phyloP scores from a whole-genome alignment of 352 stramenopile species.

The Elongisporangium senticosum region DNA sequence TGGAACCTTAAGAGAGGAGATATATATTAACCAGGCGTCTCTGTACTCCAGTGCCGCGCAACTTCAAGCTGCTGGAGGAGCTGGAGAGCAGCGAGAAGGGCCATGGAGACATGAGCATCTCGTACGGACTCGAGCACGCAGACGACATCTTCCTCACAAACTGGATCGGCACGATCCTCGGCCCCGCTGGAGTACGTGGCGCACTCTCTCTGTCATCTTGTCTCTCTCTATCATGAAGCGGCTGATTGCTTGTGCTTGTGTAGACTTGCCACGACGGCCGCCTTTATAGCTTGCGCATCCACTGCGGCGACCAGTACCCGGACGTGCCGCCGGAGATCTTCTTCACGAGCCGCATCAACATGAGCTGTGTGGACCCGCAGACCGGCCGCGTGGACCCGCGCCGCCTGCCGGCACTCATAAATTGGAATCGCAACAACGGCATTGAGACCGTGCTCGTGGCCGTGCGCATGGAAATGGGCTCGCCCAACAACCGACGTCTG shows the following conservation, averaged over 20 bases:
- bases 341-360: slow-evolving; percentile 98
- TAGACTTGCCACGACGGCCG: slow-evolving; percentile 94
- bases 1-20: neutral
- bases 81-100: slow-evolving; percentile 91
- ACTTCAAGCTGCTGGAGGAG: slow-evolving; percentile 94
- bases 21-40: neutral
- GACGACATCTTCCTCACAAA: slow-evolving; percentile 98
- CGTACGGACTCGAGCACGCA: slow-evolving; percentile 92
- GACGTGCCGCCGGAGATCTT: slow-evolving; percentile 89
- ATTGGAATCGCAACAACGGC: slow-evolving; percentile 85
- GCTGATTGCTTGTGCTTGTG: neutral
- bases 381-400: slow-evolving; percentile 76
- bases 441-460: slow-evolving; percentile 89
- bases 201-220: slow-evolving; percentile 3
- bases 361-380: slow-evolving; percentile 93
- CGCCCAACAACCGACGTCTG: slow-evolving; percentile 83
- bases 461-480: slow-evolving; percentile 88
- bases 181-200: slow-evolving; percentile 88
- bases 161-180: slow-evolving; percentile 98
- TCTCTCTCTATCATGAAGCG: neutral
- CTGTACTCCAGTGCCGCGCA: slow-evolving; percentile 68
- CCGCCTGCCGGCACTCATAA: slow-evolving; percentile 60
- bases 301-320: slow-evolving; percentile 94
- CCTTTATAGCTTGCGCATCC: slow-evolving; percentile 95
- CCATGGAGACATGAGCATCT: slow-evolving; percentile 92